Evolutionary conservation across 768 basidiomycete species (phyloP), one percentile per base, ranked within the genome.

Genomic region (button mushroom (Agaricus bisporus)): DNA sequence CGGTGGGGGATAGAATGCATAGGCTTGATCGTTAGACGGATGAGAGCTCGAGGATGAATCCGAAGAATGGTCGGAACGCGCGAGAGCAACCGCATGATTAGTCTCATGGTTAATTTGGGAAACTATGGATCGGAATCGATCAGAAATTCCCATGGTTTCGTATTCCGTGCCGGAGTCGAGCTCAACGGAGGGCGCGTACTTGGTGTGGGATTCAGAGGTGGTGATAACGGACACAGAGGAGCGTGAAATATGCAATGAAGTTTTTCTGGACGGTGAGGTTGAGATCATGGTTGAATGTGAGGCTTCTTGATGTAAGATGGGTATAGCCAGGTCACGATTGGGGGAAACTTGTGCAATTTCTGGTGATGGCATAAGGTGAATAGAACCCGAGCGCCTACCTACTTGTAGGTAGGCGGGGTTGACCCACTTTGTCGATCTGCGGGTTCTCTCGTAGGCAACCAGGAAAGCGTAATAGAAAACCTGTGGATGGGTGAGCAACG

Each of bases 61-160:
- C 11, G 59, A 60, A 10, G 61, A 44, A 32, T 59, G 63, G 35
- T 70, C 66, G 38, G 67, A 60, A 38, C 64, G 63, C 1, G 74
- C 72, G 50, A 70, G 64, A 11, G 66, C 65, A 12, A 81, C 49
- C 0, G 69, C 77, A 1, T 75, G 76, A 26, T 82, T 81, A 1
- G 79, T 73, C 58, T 85, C 83, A 20, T 70, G 73, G 29, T 71
- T 66, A 41, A 82, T 74, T 55, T 80, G 77, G 15, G 70, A 66
- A 29, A 84, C 70, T 36, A 83, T 63, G 2, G 71, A 63, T 11
- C 73, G 74, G 64, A 84, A 83, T 18, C 73, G 73, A 54, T 80
- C 77, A 2, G 71, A 71, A 59, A 80, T 79, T 38, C 64, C 64
- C 45, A 70, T 66, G 32, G 73, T 59, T 35, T 79, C 73, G 22